Conservation (phyloP, 2,329 filamentous ascomycete genomes). For the Corinectria fuckeliana region DNA sequence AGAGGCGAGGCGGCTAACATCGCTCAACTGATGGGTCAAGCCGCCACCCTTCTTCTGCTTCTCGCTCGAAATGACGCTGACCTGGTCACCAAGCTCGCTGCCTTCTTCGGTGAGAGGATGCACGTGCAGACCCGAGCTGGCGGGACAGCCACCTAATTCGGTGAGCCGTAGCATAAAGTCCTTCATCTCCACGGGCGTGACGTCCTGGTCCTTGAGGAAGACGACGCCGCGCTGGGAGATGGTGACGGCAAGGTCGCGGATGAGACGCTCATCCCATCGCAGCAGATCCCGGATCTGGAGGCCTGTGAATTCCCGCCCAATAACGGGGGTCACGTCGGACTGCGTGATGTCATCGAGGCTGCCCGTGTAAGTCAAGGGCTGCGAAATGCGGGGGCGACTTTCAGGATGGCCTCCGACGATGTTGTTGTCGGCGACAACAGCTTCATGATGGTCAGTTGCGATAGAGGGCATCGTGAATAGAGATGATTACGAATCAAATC, state of each 20-base stretch:
- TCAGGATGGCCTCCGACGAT: slow-evolving; percentile 42
- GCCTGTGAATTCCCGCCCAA: slow-evolving; percentile 55
- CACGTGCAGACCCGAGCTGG: slow-evolving; percentile 58
- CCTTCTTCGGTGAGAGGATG: slow-evolving; percentile 61
- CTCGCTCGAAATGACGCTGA: slow-evolving; percentile 62
- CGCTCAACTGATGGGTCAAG: slow-evolving; percentile 57
- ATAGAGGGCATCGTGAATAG: slow-evolving; percentile 45
- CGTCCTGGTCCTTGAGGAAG: slow-evolving; percentile 46
- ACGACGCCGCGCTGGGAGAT: slow-evolving; percentile 49
- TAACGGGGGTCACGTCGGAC: slow-evolving; percentile 54
- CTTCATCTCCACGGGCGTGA: slow-evolving; percentile 47
- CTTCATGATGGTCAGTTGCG: slow-evolving; percentile 22
- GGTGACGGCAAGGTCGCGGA: slow-evolving; percentile 61
- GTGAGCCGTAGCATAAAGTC: slow-evolving; percentile 46
- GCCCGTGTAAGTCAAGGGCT: slow-evolving; percentile 50
- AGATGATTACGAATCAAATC: slow-evolving; percentile 7
- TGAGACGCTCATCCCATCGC: slow-evolving; percentile 51
- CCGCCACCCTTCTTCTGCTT: slow-evolving; percentile 62
- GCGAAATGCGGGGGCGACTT: slow-evolving; percentile 37
- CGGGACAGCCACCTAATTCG: slow-evolving; percentile 46
- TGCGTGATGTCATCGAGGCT: slow-evolving; percentile 48
- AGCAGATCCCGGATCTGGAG: slow-evolving; percentile 46
- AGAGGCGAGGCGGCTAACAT: slow-evolving; percentile 55
- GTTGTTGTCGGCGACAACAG: slow-evolving; percentile 20
- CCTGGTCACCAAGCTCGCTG: slow-evolving; percentile 60